Conservation (phyloP, 805 yeast genomes). For the Phaffomyces thermotolerans region DNA sequence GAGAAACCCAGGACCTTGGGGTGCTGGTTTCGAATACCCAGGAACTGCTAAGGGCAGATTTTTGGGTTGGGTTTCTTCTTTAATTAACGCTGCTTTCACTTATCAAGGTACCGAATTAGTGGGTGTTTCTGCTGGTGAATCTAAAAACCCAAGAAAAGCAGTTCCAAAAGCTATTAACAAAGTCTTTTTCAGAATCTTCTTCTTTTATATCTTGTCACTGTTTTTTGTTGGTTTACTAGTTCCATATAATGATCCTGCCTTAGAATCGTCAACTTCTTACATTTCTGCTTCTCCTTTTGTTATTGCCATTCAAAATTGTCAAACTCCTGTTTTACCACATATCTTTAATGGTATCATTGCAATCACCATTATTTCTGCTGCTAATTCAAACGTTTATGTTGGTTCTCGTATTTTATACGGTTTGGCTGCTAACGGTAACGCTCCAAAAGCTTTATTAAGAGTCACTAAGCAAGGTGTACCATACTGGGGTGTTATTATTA, state of each 20-base stretch:
- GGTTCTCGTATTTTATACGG: conserved; percentile 66
- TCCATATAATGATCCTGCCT: conserved; percentile 52
- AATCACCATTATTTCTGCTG: conserved; percentile 64
- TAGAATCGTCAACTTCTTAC: conserved; percentile 31
- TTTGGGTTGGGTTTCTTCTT: conserved; percentile 62
- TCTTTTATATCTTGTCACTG: conserved; percentile 59
- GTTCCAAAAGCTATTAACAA: conserved; percentile 62
- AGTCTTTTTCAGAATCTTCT: conserved; percentile 56
- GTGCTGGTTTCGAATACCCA: conserved; percentile 48
- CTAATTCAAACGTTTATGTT: conserved; percentile 66
- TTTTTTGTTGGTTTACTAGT: conserved; percentile 66
- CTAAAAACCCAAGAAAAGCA: conserved; percentile 45
- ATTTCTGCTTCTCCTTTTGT: conserved; percentile 63
- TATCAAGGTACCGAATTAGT: conserved; percentile 75
- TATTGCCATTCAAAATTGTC: conserved; percentile 61
- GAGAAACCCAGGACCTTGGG: conserved; percentile 76
- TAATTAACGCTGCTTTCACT: conserved; percentile 69
- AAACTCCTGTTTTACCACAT: conserved; percentile 58
- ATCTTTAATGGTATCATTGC: conserved; percentile 68
- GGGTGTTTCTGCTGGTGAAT: conserved; percentile 72
- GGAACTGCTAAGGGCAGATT: conserved; percentile 50
- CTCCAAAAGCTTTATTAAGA: conserved; percentile 45
- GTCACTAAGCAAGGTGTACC: conserved; percentile 60
- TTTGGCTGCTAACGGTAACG: conserved; percentile 50
- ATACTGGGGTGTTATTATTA: conserved; percentile 44